Evolutionary conservation across 257 asterid species (phyloP), one percentile per base, ranked within the genome.

Genomic region (Apocynum venetum): DNA sequence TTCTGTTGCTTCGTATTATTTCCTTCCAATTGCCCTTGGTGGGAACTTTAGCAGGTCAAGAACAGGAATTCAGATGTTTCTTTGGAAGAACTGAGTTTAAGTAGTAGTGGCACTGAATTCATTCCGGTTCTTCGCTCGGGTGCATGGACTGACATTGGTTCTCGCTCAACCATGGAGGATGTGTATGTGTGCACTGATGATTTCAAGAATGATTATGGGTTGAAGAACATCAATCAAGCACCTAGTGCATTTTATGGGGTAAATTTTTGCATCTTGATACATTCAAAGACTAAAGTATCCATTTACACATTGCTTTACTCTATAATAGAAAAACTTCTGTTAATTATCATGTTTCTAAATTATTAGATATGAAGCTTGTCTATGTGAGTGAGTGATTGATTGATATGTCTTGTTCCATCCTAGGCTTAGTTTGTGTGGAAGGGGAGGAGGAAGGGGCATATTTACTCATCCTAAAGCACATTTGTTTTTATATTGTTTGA

Each of bases 191-290:
- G 98, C 71, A 84, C 93, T 3, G 98, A 95, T 84, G 87, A 88
- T 82, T 80, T 95, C 84, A 76, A 81, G 81, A 85, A 72, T 81
- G 87, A 86, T 46, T 91, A 81, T 73, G 90, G 91, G 31, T 74
- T 83, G 53, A 74, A 83, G 77, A 67, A 47, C 73, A 65, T 86
- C 19, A 71, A 72, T 73, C 81, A 85, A 71, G 82, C 80, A 64
- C 89, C 93, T 74, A 84, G 73, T 79, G 98, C 98, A 55, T 92
- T 95, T 75, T 95, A 95, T 77, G 98, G 94, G 98, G 98, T 95
- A 91, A 74, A 55, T 4, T 6, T 80, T 80, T 72, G 83, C 77
- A 43, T 43, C 35, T 70, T 13, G n/a, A 15, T 57, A 20, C 55
- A 41, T 47, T 71, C 5, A 61, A 25, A 46, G 44, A 15, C 15